These are phyloP conservation scores for Acrocalymma vagum DNA, from an alignment of 2,329 filamentous ascomycete species.

Conservation along the genomic window DNA sequence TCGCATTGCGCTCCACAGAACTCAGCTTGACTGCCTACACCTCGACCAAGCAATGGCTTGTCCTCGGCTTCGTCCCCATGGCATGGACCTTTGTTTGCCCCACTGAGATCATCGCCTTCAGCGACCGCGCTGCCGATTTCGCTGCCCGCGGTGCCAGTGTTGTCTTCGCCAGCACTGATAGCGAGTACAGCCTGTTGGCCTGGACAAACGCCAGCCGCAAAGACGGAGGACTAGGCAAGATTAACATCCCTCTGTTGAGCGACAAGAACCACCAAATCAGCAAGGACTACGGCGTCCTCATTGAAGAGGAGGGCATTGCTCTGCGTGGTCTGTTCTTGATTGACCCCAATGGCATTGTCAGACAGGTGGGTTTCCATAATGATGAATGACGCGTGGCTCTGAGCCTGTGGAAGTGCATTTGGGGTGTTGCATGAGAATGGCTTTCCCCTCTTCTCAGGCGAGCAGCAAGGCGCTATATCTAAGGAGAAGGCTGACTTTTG, in stretches of 20 bases:
- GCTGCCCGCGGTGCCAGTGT: conserved; percentile 66
- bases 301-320: conserved; percentile 70
- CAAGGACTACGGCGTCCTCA: conserved; percentile 69
- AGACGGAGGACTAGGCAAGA: conserved; percentile 68
- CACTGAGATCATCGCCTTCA: conserved; percentile 72
- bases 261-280: conserved; percentile 70
- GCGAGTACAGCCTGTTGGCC: conserved; percentile 65
- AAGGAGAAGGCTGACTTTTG: conserved; percentile 14
- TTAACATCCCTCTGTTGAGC: conserved; percentile 68
- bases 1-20: conserved; percentile 37
- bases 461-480: background rate
- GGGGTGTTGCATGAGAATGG: too few relatives aligned
- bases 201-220: conserved; percentile 67
- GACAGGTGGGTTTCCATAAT: conserved; percentile 54
- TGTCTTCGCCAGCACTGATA: conserved; percentile 69
- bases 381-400: background rate
- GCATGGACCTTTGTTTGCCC: conserved; percentile 75
- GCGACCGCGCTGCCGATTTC: conserved; percentile 68
- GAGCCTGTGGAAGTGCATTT: too few relatives aligned
- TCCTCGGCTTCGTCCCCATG: conserved; percentile 73
- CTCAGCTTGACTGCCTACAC: conserved; percentile 50
- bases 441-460: background rate
- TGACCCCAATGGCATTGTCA: conserved; percentile 67
- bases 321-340: conserved; percentile 73
- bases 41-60: conserved; percentile 63